A percentile compares a stretch with the other conserved stretches of the same genome.
Conservation (phyloP, 2,329 filamentous ascomycete species). For the Coleophoma eucalyptorum region DNA sequence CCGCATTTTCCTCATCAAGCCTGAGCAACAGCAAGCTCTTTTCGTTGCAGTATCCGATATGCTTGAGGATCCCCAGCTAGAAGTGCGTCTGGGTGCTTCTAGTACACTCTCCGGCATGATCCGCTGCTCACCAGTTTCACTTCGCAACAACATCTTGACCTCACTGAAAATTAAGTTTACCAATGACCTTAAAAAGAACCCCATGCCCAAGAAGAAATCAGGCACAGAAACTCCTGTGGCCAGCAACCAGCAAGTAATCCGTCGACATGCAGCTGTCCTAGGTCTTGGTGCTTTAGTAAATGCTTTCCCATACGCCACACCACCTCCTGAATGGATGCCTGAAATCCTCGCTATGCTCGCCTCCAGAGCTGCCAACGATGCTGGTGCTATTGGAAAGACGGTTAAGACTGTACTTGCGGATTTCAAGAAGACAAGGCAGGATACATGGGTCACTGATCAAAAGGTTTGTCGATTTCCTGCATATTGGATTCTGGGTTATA, state of each 20-base stretch:
- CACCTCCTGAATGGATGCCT: slow-evolving; percentile 90
- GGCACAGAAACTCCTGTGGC: slow-evolving; percentile 69
- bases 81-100: slow-evolving; percentile 90
- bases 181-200: slow-evolving; percentile 72
- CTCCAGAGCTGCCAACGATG: slow-evolving; percentile 79
- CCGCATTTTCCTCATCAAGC: slow-evolving; percentile 80
- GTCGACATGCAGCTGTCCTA: slow-evolving; percentile 84
- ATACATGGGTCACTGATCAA: slow-evolving; percentile 97
- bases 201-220: slow-evolving; percentile 72
- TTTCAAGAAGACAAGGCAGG: slow-evolving; percentile 99
- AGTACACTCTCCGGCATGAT: slow-evolving; percentile 97
- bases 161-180: slow-evolving; percentile 78
- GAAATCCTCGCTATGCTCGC: slow-evolving; percentile 85
- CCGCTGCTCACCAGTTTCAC: slow-evolving; percentile 78
- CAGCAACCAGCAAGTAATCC: slow-evolving; percentile 72
- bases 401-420: slow-evolving; percentile 92
- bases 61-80: slow-evolving; percentile 86
- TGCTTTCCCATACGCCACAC: slow-evolving; percentile 93
- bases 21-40: slow-evolving; percentile 70
- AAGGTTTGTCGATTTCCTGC: slow-evolving; percentile 62
- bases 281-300: slow-evolving; percentile 88
- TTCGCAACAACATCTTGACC: slow-evolving; percentile 75
- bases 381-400: slow-evolving; percentile 90
- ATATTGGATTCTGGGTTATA: slow-evolving; percentile 17
- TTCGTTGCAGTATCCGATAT: slow-evolving; percentile 95